Evolutionary conservation across 805 yeast genomes (phyloP).

Genomic region (Clavispora carvajalis): DNA sequence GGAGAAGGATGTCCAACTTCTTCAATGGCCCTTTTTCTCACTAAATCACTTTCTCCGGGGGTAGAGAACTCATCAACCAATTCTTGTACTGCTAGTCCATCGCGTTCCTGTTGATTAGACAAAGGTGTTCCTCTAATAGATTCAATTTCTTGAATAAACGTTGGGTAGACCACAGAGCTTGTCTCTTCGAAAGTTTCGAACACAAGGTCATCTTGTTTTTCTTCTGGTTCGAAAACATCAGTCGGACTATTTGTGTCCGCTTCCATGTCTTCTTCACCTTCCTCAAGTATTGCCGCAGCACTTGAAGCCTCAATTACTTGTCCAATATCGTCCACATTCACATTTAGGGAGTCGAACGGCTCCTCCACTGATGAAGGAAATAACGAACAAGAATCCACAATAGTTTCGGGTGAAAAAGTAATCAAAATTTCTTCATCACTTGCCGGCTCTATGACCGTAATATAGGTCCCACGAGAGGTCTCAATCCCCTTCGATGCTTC

Average conservation of each 20-base stretch:
- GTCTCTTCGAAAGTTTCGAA: constrained; percentile 9
- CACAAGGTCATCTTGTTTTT: constrained; percentile 1
- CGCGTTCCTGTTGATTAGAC: no score
- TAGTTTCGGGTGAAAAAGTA: background rate
- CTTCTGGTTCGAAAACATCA: constrained; percentile 11
- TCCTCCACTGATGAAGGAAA: background rate
- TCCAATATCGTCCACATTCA: background rate
- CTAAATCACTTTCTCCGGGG: background rate
- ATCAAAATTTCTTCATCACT: background rate
- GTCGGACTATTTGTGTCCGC: constrained; percentile 1
- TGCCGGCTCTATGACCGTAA: background rate
- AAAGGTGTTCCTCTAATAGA: constrained; percentile 6
- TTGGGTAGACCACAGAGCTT: constrained; percentile 6
- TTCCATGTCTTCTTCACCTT: background rate
- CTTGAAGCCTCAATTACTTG: background rate
- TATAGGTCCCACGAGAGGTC: no score
- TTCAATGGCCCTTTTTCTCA: background rate
- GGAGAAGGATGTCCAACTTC: constrained; percentile 3
- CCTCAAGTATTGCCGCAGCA: background rate
- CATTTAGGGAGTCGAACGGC: background rate
- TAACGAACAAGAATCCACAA: background rate
- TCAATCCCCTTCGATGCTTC: no score
- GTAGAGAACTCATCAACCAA: background rate
- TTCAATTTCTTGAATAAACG: constrained; percentile 10
- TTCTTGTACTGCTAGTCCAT: background rate